Evolutionary conservation across 2,329 filamentous ascomycete genomes (phyloP).

Genomic region (Pseudogymnoascus verrucosus): DNA sequence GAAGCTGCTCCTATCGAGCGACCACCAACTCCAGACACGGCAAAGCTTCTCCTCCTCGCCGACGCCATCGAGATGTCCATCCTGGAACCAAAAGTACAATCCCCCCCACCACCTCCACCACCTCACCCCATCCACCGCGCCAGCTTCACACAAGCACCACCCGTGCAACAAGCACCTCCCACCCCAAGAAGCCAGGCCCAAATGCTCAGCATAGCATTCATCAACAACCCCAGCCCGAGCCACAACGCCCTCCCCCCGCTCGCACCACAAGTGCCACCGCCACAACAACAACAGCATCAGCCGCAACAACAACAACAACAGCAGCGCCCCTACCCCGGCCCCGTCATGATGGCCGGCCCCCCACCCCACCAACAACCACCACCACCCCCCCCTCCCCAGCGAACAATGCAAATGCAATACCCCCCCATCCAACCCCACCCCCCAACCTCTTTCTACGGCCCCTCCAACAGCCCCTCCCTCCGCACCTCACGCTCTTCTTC

Average conservation of each 20-base stretch:
- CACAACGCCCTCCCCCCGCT: background rate
- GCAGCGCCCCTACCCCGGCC: background rate
- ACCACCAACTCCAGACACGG: background rate
- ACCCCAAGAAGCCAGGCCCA: background rate
- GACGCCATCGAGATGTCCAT: background rate
- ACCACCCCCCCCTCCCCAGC: background rate
- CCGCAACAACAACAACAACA: background rate
- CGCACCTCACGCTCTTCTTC: background rate
- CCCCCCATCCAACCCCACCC: background rate
- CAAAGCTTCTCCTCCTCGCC: background rate
- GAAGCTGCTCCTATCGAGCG: background rate
- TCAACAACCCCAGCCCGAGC: background rate
- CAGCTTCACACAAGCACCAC: background rate
- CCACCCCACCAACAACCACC: background rate
- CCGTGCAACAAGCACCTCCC: background rate
- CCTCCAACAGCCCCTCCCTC: background rate
- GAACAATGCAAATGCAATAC: background rate
- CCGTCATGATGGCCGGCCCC: background rate
- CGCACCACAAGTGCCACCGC: background rate
- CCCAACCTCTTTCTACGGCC: background rate
- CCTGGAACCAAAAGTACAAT: background rate
- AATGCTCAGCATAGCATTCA: background rate
- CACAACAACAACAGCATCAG: too few species aligned
- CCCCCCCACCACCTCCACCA: background rate
- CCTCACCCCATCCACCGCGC: background rate